phyloP scores from a whole-genome alignment of 2,329 filamentous ascomycete species.

The Didymella glomerata region DNA sequence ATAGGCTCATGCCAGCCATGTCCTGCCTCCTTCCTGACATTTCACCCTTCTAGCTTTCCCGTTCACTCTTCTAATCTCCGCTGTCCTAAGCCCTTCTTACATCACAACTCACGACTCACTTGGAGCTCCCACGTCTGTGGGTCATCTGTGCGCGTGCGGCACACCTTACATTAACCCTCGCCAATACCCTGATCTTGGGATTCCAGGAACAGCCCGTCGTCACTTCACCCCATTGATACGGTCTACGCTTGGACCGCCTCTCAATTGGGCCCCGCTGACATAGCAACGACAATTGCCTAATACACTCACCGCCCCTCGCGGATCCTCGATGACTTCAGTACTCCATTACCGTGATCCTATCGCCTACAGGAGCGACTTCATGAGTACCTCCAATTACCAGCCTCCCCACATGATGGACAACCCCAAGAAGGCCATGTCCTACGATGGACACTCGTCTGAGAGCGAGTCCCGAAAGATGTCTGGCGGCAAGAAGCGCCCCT shows the following conservation, averaged over 20 bases:
- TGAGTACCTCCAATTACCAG: conserved; percentile 48
- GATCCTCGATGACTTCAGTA: conserved; percentile 54
- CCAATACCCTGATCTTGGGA: conserved; percentile 33
- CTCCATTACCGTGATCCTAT: conserved; percentile 51
- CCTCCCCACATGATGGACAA: conserved; percentile 50
- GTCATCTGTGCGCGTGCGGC: conserved; percentile 35
- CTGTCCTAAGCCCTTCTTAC: conserved; percentile 22
- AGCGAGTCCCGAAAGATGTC: conserved; percentile 51
- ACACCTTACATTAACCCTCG: conserved; percentile 37
- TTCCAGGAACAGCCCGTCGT: conserved; percentile 37
- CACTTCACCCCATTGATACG: conserved; percentile 33
- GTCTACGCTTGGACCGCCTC: conserved; percentile 38
- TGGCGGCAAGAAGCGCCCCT: conserved; percentile 58
- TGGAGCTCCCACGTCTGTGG: conserved; percentile 30
- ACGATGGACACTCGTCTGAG: conserved; percentile 52
- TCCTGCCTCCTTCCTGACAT: conserved; percentile 33
- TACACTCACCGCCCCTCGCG: conserved; percentile 47
- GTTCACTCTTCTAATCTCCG: conserved; percentile 30
- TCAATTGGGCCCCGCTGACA: conserved; percentile 41
- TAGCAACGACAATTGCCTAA: conserved; percentile 41
- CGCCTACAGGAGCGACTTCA: conserved; percentile 51
- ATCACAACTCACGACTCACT: conserved; percentile 22
- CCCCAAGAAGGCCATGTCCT: conserved; percentile 48
- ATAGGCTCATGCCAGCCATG: conserved; percentile 48
- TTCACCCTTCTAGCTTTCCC: conserved; percentile 24